Conservation (phyloP, 2,329 filamentous ascomycete genomes). For the Fonsecaea multimorphosa region DNA sequence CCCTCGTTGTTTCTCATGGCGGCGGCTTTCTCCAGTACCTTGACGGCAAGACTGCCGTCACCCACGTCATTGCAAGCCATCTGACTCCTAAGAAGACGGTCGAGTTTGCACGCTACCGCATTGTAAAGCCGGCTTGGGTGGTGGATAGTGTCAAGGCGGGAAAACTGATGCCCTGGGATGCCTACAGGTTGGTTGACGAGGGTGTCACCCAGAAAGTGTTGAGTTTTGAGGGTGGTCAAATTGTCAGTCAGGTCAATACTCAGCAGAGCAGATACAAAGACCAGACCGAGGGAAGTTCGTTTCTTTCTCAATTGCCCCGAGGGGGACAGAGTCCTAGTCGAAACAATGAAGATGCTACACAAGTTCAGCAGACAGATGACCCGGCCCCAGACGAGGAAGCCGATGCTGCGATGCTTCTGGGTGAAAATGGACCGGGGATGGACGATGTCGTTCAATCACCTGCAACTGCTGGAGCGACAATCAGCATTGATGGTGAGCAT, state of each 20-base stretch:
- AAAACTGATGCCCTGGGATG: slow-evolving; percentile 81
- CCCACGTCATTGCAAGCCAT: slow-evolving; percentile 90
- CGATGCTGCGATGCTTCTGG: background rate
- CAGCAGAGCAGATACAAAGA: slow-evolving; percentile 73
- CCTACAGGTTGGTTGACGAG: slow-evolving; percentile 84
- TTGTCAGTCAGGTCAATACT: slow-evolving; percentile 70
- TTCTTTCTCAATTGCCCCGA: slow-evolving; percentile 58
- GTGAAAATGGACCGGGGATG: background rate
- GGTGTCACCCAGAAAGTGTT: slow-evolving; percentile 82
- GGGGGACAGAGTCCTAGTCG: background rate
- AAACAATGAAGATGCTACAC: background rate
- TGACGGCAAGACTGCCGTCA: slow-evolving; percentile 91
- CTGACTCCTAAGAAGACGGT: slow-evolving; percentile 91
- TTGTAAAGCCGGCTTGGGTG: slow-evolving; percentile 94
- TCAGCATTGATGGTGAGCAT: background rate
- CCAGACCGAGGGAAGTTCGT: slow-evolving; percentile 83
- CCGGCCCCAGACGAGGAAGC: background rate
- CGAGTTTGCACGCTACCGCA: slow-evolving; percentile 84
- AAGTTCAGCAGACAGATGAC: background rate
- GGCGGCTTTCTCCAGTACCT: slow-evolving; percentile 94
- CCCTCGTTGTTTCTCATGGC: slow-evolving; percentile 87
- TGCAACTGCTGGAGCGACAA: background rate
- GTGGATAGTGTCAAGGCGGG: slow-evolving; percentile 85
- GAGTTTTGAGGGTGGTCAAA: slow-evolving; percentile 65
- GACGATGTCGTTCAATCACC: background rate